These are phyloP conservation scores for Amylocarpus encephaloides DNA, from an alignment of 2,329 filamentous ascomycete genomes.

Conservation along the genomic window DNA sequence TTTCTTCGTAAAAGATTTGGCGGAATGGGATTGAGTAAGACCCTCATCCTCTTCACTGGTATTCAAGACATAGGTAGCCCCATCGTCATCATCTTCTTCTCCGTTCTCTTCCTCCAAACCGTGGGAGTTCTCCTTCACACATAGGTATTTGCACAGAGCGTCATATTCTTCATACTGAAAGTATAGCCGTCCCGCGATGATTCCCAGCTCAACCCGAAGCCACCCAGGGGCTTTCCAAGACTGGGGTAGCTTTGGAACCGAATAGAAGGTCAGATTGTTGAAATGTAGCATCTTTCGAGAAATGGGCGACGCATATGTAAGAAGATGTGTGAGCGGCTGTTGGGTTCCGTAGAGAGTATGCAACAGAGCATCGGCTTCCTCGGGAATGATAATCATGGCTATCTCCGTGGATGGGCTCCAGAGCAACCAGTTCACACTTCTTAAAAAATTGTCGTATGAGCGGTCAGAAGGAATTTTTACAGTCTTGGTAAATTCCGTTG, in stretches of 20 bases:
- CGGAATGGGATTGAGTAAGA: not conserved
- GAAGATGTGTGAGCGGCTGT: slow-evolving; percentile 36
- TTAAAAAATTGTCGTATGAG: slow-evolving; percentile 38
- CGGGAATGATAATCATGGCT: slow-evolving; percentile 53
- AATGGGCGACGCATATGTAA: slow-evolving; percentile 54
- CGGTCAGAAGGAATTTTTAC: slow-evolving; percentile 31
- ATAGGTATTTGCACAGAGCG: slow-evolving; percentile 28
- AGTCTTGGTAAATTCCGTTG: slow-evolving; percentile 43
- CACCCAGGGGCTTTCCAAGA: slow-evolving; percentile 41
- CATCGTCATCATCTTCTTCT: not conserved
- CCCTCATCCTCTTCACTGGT: not conserved
- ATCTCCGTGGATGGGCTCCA: slow-evolving; percentile 43
- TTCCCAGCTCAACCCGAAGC: slow-evolving; percentile 52
- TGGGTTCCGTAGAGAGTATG: slow-evolving; percentile 32
- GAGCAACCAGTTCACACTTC: slow-evolving; percentile 52
- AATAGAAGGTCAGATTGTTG: slow-evolving; percentile 46
- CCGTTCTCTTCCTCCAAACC: slow-evolving; percentile 9
- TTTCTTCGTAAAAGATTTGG: slow-evolving; percentile 27
- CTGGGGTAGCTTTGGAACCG: slow-evolving; percentile 41
- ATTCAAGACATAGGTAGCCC: not conserved
- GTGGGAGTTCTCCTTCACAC: slow-evolving; percentile 2
- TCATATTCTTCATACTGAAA: slow-evolving; percentile 44
- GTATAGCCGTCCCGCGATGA: slow-evolving; percentile 56
- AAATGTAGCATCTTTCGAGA: slow-evolving; percentile 56
- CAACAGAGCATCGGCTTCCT: slow-evolving; percentile 55